Conservation (phyloP, 2,329 filamentous ascomycete genomes). For the Cytospora mali region DNA sequence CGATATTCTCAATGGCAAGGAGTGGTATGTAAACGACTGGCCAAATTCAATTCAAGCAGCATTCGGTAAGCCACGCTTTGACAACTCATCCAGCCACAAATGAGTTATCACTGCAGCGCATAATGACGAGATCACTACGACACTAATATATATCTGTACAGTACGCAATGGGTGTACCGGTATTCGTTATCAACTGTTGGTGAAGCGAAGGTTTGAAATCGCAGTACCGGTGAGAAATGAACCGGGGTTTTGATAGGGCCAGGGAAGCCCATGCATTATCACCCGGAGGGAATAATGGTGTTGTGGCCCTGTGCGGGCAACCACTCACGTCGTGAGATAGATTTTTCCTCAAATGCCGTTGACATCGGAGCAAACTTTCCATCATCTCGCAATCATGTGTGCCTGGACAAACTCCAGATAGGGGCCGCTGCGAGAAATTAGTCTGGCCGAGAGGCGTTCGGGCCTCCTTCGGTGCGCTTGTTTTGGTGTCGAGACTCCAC, state of each 20-base stretch:
- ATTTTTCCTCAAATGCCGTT: background rate
- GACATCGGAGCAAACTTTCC: background rate
- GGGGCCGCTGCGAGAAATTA: background rate
- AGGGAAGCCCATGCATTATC: background rate
- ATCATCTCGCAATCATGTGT: background rate
- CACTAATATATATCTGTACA: background rate
- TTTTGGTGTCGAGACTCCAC: background rate
- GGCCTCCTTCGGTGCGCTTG: background rate
- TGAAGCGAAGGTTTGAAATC: background rate
- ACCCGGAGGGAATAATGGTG: background rate
- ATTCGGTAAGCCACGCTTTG: background rate
- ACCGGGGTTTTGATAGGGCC: background rate
- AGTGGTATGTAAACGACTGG: background rate
- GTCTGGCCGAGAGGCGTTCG: background rate
- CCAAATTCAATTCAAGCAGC: background rate
- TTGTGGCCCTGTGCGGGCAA: background rate
- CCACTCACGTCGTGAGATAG: background rate
- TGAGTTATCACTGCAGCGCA: background rate
- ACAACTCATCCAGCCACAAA: background rate
- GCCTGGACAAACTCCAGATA: background rate
- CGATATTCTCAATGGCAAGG: background rate
- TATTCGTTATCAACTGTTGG: background rate
- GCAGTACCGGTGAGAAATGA: background rate
- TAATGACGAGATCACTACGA: conserved; percentile 3
- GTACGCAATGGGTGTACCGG: background rate